These are phyloP conservation scores for Moniliophthora roreri DNA, from an alignment of 1,284 basidiomycete species.

Conservation along the genomic window DNA sequence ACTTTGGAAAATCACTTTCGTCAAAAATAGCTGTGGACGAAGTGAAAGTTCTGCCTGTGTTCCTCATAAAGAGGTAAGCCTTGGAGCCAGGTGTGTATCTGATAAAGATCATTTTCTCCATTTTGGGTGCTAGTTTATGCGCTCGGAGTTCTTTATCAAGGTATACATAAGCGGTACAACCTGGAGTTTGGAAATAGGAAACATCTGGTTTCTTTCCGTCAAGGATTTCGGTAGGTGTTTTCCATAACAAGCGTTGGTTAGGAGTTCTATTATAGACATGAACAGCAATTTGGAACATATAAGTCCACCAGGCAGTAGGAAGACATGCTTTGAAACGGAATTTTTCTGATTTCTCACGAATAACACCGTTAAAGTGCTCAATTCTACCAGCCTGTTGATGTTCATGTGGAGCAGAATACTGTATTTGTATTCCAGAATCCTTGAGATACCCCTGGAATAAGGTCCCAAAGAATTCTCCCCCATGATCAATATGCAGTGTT, in stretches of 20 bases:
- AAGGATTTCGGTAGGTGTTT: neutral
- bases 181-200: neutral
- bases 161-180: neutral
- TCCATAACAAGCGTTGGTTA: neutral
- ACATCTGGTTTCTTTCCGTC: neutral
- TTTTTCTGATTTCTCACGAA: constrained; percentile 17
- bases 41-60: neutral
- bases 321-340: constrained; percentile 21
- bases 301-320: constrained; percentile 27
- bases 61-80: neutral
- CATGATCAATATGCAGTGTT: constrained; percentile 11
- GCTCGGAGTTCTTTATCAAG: neutral
- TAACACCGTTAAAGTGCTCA: constrained; percentile 8
- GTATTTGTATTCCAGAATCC: constrained; percentile 6
- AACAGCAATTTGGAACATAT: constrained; percentile 19
- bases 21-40: no score
- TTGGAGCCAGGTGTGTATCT: neutral
- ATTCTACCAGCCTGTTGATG: constrained; percentile 16
- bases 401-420: constrained; percentile 5
- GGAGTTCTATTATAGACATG: constrained; percentile 27
- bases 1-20: no score
- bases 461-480: constrained; percentile 12
- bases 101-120: neutral
- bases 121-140: neutral
- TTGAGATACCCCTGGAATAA: neutral